Evolutionary conservation across 106 monocot genomes (phyloP).

Genomic region (Hemerocallis citrina): DNA sequence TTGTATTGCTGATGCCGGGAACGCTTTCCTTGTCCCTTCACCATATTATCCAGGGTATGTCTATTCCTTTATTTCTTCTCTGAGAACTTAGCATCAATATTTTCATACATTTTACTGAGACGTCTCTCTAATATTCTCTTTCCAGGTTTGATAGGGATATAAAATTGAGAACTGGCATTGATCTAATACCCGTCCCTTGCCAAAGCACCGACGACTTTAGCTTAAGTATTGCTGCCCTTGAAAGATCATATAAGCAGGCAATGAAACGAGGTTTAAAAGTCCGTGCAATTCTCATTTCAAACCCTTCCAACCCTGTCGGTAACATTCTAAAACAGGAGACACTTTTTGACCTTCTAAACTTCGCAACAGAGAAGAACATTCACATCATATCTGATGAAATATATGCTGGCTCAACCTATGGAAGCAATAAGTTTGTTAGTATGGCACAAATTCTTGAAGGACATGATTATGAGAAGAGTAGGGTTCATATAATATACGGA

Average conservation of each 20-base stretch:
- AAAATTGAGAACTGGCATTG: slow-evolving; percentile 74
- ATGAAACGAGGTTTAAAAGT: slow-evolving; percentile 85
- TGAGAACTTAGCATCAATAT: too few species aligned
- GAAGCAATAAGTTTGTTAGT: slow-evolving; percentile 56
- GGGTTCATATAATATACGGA: slow-evolving; percentile 95
- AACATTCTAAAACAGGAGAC: slow-evolving; percentile 48
- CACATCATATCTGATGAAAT: slow-evolving; percentile 95
- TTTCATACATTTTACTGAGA: neutral
- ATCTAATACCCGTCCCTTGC: slow-evolving; percentile 89
- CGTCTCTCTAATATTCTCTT: slow-evolving; percentile 4
- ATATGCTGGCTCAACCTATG: slow-evolving; percentile 76
- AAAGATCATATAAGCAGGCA: slow-evolving; percentile 81
- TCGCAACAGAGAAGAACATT: slow-evolving; percentile 82
- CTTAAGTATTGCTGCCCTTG: slow-evolving; percentile 62
- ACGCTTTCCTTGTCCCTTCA: slow-evolving; percentile 92
- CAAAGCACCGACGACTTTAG: slow-evolving; percentile 85
- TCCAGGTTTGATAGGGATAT: slow-evolving; percentile 84
- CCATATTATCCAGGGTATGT: slow-evolving; percentile 86
- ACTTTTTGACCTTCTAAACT: slow-evolving; percentile 59
- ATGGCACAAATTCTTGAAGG: slow-evolving; percentile 63
- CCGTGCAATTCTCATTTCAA: slow-evolving; percentile 77
- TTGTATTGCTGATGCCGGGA: slow-evolving; percentile 79
- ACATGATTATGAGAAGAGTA: slow-evolving; percentile 58
- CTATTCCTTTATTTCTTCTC: slow-evolving; percentile 12
- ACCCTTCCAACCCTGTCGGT: slow-evolving; percentile 90